Conservation (phyloP, 441 rosid species). For the Eutrema salsugineum region DNA sequence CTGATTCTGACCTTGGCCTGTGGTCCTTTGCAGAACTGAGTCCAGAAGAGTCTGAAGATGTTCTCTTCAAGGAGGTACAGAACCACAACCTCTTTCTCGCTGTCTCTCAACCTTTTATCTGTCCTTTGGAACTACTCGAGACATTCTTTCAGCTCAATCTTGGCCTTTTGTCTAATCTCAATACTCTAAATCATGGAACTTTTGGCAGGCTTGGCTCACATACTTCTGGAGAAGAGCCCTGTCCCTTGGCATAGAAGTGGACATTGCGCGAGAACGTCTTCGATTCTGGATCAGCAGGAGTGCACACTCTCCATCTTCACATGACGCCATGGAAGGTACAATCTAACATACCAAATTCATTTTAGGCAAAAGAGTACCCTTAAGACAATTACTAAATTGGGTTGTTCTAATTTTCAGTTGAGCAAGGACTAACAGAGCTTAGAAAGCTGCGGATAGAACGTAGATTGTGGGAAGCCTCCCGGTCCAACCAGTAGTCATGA, state of each 20-base stretch:
- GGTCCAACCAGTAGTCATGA: slow-evolving; percentile 33
- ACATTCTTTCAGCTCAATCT: not conserved
- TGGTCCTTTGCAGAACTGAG: slow-evolving; percentile 62
- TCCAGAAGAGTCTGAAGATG: slow-evolving; percentile 97
- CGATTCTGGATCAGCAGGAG: slow-evolving; percentile 68
- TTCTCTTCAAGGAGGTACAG: slow-evolving; percentile 94
- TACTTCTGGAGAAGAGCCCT: slow-evolving; percentile 80
- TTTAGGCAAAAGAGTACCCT: not conserved
- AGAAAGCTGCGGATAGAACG: slow-evolving; percentile 47
- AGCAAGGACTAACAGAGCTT: slow-evolving; percentile 49
- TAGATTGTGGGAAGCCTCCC: slow-evolving; percentile 49
- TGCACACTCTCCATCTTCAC: slow-evolving; percentile 63
- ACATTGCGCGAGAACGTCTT: slow-evolving; percentile 55
- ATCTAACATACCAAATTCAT: not conserved
- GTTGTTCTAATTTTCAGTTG: slow-evolving; percentile 31
- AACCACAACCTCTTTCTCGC: slow-evolving; percentile 1
- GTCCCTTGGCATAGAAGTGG: slow-evolving; percentile 55
- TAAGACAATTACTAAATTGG: not conserved
- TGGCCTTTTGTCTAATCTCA: slow-evolving; percentile 1
- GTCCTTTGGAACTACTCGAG: slow-evolving; percentile 1
- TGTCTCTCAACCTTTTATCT: not conserved
- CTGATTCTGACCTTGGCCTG: slow-evolving; percentile 6
- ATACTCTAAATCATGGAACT: slow-evolving; percentile 1
- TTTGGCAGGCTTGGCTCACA: slow-evolving; percentile 71
- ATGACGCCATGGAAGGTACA: slow-evolving; percentile 64